Base-by-base conservation (phyloP, 371 early-diverging fungal genomes). In the Mucor irregularis region DNA sequence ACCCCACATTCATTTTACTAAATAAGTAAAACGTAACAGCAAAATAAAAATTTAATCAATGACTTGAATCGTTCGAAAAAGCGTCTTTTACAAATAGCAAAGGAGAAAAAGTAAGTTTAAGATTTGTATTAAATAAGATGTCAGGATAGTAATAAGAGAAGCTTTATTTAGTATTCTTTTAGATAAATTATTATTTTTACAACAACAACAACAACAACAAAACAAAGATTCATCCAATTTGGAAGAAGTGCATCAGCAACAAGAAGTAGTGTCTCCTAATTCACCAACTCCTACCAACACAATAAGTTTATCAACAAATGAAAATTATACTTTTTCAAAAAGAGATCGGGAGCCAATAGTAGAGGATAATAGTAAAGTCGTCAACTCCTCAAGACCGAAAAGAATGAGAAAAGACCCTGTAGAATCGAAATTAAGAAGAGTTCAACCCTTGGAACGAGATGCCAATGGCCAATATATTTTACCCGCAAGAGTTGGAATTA, bases 401-500 rank as follows among this genome's bases (percentile, higher is more conserved):
- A 42, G 42, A 11, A 42, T 42, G 13, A 42, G 42, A 42, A 42
- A 21, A 14, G 42, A 42, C 14, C 42, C 42, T 42, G 42, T 42
- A 1, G 42, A 42, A 42, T 17, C 22, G 14, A 42, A 42, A 24
- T 42, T 42, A 24, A 42, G 42, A 42, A 42, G 42, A 24, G 42
- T 42, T 1, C 42, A 42, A 24, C 42, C 42, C 0, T 24, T 42
- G 24, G 42, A 42, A 42, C 21, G 10, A 14, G 16, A 24, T 13
- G 19, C 21, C 10, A 42, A 42, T 24, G 42, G 42, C 2, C 42
- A 42, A 22, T 82, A 87, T 35, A 83, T 84, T 24, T 66, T 94
- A 35, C 95, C 95, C 0, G 80, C 88, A 24, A 78, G 83, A 44
- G 74, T 91, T 3, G 95, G 94, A 5, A 85, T 90, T 28, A 69